phyloP scores from a whole-genome alignment of 2,329 filamentous ascomycete genomes.

The Clarireedia paspali region DNA sequence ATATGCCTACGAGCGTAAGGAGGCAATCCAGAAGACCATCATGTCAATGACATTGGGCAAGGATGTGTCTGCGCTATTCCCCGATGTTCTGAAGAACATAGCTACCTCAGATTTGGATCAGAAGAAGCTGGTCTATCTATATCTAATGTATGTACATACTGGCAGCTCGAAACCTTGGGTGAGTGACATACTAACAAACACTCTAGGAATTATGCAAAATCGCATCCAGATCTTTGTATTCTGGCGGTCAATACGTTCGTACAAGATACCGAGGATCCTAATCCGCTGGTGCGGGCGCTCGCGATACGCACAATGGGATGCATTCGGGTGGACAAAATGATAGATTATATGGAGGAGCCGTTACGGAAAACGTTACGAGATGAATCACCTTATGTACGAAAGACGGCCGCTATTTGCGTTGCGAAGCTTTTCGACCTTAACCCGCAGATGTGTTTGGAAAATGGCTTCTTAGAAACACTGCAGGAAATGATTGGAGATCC shows the following conservation, averaged over 20 bases:
- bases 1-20: conserved; percentile 98
- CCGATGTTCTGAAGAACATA: conserved; percentile 98
- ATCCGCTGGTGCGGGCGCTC: conserved; percentile 87
- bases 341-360: conserved; percentile 99
- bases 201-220: conserved; percentile 95
- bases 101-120: conserved; percentile 90
- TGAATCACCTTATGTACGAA: conserved; percentile 96
- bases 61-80: conserved; percentile 94
- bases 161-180: background rate
- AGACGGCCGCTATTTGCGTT: conserved; percentile 95
- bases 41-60: conserved; percentile 99
- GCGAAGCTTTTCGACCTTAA: conserved; percentile 97
- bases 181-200: conserved; percentile 9
- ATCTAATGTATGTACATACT: conserved; percentile 64
- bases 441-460: conserved; percentile 86
- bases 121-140: conserved; percentile 98
- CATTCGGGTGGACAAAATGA: conserved; percentile 98
- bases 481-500: conserved; percentile 96
- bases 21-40: conserved; percentile 98
- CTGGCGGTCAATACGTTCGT: conserved; percentile 98
- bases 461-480: conserved; percentile 87
- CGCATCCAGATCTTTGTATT: conserved; percentile 96
- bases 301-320: conserved; percentile 98
- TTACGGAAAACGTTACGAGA: conserved; percentile 91
- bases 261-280: conserved; percentile 97